phyloP scores from a whole-genome alignment of 768 basidiomycete species.

The Suillus brevipes region DNA sequence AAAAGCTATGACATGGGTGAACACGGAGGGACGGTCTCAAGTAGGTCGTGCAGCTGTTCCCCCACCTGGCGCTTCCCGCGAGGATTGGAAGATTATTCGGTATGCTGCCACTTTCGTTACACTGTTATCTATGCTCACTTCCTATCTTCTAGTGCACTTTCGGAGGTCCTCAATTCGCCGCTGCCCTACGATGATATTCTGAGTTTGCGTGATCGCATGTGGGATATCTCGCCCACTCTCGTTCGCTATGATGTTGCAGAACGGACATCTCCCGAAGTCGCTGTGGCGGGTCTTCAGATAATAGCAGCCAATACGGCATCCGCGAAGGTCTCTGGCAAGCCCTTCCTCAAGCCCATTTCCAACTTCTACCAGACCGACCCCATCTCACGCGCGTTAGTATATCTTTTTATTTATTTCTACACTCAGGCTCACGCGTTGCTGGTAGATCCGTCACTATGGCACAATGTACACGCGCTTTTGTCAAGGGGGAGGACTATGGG shows the following conservation, averaged over 20 bases:
- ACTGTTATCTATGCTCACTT: not conserved
- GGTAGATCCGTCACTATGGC: conserved; percentile 93
- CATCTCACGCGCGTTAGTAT: conserved; percentile 86
- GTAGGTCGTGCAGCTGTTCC: conserved; percentile 88
- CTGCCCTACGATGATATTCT: conserved; percentile 90
- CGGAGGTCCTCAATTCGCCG: conserved; percentile 78
- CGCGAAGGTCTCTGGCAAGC: conserved; percentile 55
- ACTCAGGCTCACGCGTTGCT: not conserved
- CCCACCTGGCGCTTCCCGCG: conserved; percentile 91
- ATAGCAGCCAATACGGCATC: conserved; percentile 52
- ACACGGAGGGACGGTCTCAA: conserved; percentile 94
- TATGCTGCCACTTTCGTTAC: conserved; percentile 31
- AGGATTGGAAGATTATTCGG: conserved; percentile 98
- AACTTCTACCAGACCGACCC: conserved; percentile 98
- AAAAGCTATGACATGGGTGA: conserved; percentile 89
- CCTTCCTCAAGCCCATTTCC: conserved; percentile 76
- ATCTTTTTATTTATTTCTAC: conserved; percentile 2
- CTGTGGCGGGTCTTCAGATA: conserved; percentile 64
- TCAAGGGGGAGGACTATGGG: conserved; percentile 67
- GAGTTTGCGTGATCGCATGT: conserved; percentile 85
- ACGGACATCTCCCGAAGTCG: conserved; percentile 69
- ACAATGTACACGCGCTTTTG: conserved; percentile 86
- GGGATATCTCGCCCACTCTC: conserved; percentile 92
- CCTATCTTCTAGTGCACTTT: conserved; percentile 64
- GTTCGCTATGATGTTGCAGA: conserved; percentile 85